A percentile compares a stretch with the other conserved stretches of the same genome.
Conservation (phyloP, 495 filamentous ascomycete genomes). For the Daldinia loculata region DNA sequence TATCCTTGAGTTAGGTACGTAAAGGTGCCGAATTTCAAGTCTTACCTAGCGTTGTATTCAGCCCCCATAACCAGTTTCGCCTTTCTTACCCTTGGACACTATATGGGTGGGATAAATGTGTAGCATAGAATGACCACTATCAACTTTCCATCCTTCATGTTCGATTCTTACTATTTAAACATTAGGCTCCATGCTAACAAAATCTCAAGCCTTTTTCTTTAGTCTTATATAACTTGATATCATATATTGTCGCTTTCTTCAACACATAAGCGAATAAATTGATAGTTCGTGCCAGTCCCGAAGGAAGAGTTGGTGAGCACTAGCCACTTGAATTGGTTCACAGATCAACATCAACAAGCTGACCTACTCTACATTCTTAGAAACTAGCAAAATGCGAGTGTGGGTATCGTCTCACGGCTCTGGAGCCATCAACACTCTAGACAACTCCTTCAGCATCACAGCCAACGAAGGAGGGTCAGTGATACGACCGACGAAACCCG, state of each 20-base stretch:
- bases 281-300: neutral
- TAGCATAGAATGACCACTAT: neutral
- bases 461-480: neutral
- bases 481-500: neutral
- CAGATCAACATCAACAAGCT: neutral
- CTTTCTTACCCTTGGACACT: neutral
- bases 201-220: neutral
- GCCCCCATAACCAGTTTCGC: neutral
- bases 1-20: neutral
- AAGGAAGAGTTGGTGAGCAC: neutral
- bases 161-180: neutral
- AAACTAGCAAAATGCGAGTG: neutral
- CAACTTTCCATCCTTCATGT: neutral
- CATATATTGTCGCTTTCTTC: neutral
- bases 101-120: neutral
- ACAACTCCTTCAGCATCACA: neutral
- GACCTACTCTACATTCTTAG: neutral
- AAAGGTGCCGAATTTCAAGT: neutral
- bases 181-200: neutral
- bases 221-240: neutral
- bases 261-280: neutral
- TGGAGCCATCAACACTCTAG: conserved; percentile 1
- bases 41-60: neutral
- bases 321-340: neutral
- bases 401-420: conserved; percentile 4